phyloP scores from a whole-genome alignment of 805 yeast genomes.

The Schizosaccharomyces japonicus region DNA sequence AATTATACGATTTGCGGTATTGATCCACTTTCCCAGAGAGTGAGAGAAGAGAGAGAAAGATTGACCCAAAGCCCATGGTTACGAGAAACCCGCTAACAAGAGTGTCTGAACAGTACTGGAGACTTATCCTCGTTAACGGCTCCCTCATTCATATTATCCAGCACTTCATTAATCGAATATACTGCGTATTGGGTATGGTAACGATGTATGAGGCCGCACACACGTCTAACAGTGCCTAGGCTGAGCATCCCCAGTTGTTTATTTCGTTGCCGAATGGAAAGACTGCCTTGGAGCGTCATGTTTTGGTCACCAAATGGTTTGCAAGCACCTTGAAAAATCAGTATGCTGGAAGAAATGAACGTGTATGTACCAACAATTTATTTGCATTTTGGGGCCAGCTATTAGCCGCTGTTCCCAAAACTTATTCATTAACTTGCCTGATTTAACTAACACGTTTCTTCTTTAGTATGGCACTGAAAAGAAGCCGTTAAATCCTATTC shows the following conservation, averaged over 20 bases:
- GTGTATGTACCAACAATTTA: too few relatives aligned
- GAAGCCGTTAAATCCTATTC: slow-evolving; percentile 90
- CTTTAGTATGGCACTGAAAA: slow-evolving; percentile 63
- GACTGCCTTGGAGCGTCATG: slow-evolving; percentile 33
- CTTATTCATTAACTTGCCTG: not conserved
- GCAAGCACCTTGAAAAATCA: slow-evolving; percentile 78
- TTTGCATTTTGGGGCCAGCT: too few relatives aligned
- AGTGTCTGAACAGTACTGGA: slow-evolving; percentile 22
- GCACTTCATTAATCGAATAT: slow-evolving; percentile 71
- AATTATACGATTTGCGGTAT: not conserved
- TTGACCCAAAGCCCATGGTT: too few relatives aligned
- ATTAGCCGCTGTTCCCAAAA: not conserved
- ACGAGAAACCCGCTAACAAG: not conserved
- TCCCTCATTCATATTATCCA: slow-evolving; percentile 86
- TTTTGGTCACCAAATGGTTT: slow-evolving; percentile 77
- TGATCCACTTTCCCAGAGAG: not conserved
- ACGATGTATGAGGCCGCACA: not conserved
- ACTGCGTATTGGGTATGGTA: slow-evolving; percentile 48
- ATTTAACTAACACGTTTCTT: not conserved
- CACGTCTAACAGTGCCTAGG: slow-evolving; percentile 5
- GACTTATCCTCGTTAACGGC: slow-evolving; percentile 87
- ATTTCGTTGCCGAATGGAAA: slow-evolving; percentile 34
- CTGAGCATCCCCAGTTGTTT: slow-evolving; percentile 68
- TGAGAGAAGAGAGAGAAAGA: too few relatives aligned
- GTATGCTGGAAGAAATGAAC: slow-evolving; percentile 77